Evolutionary conservation across 108 stramenopile genomes (phyloP).

Genomic region (Seminavis robusta): DNA sequence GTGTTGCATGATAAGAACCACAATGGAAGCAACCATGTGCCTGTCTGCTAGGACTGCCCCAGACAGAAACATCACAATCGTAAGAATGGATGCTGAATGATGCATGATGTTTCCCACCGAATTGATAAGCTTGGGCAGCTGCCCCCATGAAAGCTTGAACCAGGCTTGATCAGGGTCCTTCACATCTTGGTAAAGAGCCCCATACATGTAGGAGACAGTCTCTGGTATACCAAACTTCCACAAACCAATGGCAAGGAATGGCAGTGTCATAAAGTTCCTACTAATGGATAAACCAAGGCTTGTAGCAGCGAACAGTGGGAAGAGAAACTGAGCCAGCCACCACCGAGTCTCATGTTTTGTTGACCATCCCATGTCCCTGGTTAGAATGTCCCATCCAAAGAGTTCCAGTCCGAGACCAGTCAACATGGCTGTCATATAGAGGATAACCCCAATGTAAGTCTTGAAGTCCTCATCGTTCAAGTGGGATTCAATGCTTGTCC

Average conservation of each 20-base stretch:
- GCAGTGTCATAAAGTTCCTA: slow-evolving; percentile 6
- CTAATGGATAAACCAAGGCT: slow-evolving; percentile 4
- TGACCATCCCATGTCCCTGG: not conserved
- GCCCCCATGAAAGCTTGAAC: not conserved
- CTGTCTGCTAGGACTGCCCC: not conserved
- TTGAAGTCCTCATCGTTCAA: slow-evolving; percentile 7
- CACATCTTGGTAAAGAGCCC: slow-evolving; percentile 1
- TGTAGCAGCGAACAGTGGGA: slow-evolving; percentile 8
- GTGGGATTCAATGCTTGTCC: too few relatives aligned
- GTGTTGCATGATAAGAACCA: slow-evolving; percentile 5
- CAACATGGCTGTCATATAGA: slow-evolving; percentile 8
- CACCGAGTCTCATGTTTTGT: not conserved
- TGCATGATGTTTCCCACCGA: not conserved
- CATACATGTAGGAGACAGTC: not conserved
- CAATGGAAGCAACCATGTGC: not conserved
- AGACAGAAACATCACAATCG: not conserved
- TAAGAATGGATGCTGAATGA: not conserved
- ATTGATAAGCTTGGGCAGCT: not conserved
- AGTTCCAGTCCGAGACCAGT: slow-evolving; percentile 10
- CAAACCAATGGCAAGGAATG: not conserved
- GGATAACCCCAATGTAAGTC: slow-evolving; percentile 1
- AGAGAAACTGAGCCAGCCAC: slow-evolving; percentile 13
- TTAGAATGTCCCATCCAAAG: not conserved
- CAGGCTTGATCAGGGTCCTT: too few relatives aligned
- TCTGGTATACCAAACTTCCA: slow-evolving; percentile 21